phyloP scores from a whole-genome alignment of 1,284 basidiomycete genomes.

The Ustanciosporium gigantosporum region DNA sequence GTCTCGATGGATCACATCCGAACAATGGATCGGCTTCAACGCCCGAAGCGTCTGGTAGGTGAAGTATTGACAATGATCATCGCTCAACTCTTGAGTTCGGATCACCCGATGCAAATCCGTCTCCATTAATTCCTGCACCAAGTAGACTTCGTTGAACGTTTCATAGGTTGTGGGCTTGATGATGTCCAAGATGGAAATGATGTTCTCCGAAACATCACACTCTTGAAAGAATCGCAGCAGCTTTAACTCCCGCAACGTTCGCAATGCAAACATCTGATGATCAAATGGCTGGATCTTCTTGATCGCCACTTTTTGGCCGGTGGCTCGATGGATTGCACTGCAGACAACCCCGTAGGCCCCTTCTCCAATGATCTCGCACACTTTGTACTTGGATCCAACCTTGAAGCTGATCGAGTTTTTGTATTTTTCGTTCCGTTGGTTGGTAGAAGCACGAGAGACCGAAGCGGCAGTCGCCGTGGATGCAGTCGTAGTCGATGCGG shows the following conservation, averaged over 20 bases:
- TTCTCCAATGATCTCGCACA: slow-evolving; percentile 63
- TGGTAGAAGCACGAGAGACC: slow-evolving; percentile 5
- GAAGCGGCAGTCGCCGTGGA: not conserved
- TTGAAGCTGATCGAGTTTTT: slow-evolving; percentile 52
- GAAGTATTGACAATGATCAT: slow-evolving; percentile 93
- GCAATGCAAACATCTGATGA: slow-evolving; percentile 60
- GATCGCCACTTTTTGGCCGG: slow-evolving; percentile 63
- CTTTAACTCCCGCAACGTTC: slow-evolving; percentile 59
- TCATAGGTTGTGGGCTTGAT: slow-evolving; percentile 68
- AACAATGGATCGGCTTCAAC: slow-evolving; percentile 60
- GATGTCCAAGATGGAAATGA: slow-evolving; percentile 52
- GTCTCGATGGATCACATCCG: slow-evolving; percentile 59
- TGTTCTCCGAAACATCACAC: slow-evolving; percentile 55
- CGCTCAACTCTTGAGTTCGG: slow-evolving; percentile 59
- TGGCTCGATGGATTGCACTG: slow-evolving; percentile 60
- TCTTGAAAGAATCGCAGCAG: slow-evolving; percentile 59
- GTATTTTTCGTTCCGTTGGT: slow-evolving; percentile 13
- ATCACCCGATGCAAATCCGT: slow-evolving; percentile 60
- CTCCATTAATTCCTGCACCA: slow-evolving; percentile 67
- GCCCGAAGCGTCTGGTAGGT: slow-evolving; percentile 72
- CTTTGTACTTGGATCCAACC: slow-evolving; percentile 54
- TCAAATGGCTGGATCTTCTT: slow-evolving; percentile 61
- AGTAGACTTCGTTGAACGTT: slow-evolving; percentile 87
- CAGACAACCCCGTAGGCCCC: slow-evolving; percentile 64
- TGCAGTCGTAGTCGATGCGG: not conserved